Base-by-base conservation (phyloP, 2,329 filamentous ascomycete species). In the Botrytis porri region DNA sequence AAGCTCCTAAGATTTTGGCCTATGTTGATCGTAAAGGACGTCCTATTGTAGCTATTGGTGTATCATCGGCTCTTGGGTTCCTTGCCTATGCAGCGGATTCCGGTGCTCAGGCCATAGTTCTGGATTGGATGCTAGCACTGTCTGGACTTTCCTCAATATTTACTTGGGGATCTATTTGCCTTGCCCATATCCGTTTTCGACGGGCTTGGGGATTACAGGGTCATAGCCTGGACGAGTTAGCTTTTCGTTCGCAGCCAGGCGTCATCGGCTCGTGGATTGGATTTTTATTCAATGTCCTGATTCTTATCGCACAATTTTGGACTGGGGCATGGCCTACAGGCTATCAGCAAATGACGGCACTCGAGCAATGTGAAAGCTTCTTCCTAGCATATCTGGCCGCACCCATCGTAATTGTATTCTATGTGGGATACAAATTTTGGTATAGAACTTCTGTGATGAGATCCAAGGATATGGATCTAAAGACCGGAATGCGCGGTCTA, bases 161-260 rank as follows among this genome's bases (percentile, higher is more conserved):
- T 84, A 94, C 92, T 8, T 95, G 93, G 93, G 89, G 86, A 72
- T 92, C 92, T 76, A 95, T 97, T 81, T 97, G 94, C 82, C 84
- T 97, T n/a, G 89, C 92, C 37, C 95, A 98, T 82, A 97, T 98
- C 80, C 93, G 94, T 72, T 98, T 98, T 87, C 93, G 95, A 75
- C 84, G 84, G 39, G 93, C 90, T n/a, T 97, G 94, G 93, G 86
- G 85, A 62, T 80, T 83, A 20, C 88, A 90, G 75, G 92, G 92
- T 62, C 91, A 91, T 80, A 86, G 84, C n/a, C 84, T 95, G 51
- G 85, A 89, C 72, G 93, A 97, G 78, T 86, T 98, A 9, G 92
- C 95, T 10, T 98, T 96, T 84, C 85, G 84, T 51, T 93, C 93
- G 0, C 93, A 97, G 80, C 88, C 92, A 7, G 95, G 95, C 74